A percentile compares a stretch with the other conserved stretches of the same genome.
phyloP scores from a whole-genome alignment of 306 rosid genomes.

The Prunus mira region DNA sequence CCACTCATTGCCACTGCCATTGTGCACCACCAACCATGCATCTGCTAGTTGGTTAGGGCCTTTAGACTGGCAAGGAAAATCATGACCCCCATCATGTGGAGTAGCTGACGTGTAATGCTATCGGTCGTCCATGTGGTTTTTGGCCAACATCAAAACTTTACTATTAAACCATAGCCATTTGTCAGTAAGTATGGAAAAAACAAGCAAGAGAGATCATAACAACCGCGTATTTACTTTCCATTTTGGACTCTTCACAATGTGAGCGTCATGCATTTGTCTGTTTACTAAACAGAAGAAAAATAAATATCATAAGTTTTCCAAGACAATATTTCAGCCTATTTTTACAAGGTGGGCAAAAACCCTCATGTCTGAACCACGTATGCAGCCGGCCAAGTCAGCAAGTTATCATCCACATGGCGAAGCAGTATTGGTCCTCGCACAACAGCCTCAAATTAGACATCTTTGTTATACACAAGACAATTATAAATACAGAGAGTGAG shows the following conservation, averaged over 20 bases:
- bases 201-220: conserved; percentile 23
- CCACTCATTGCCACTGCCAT: conserved; percentile 8
- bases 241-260: conserved; percentile 15
- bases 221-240: conserved; percentile 48
- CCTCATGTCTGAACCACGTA: conserved; percentile 47
- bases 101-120: conserved; percentile 26
- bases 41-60: not conserved
- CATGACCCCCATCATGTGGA: not conserved
- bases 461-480: conserved; percentile 31
- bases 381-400: conserved; percentile 39
- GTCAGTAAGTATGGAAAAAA: conserved; percentile 31
- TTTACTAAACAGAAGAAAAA: not conserved
- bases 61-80: conserved; percentile 11
- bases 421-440: conserved; percentile 36
- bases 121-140: conserved; percentile 28
- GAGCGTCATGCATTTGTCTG: conserved; percentile 39
- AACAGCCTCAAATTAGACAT: conserved; percentile 71
- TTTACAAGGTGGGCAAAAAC: conserved; percentile 48
- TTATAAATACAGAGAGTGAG: conserved; percentile 47
- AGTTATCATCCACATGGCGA: conserved; percentile 74
- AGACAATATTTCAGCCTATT: not conserved
- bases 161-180: conserved; percentile 51
- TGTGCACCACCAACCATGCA: conserved; percentile 1
- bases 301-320: conserved; percentile 16
- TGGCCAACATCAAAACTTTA: conserved; percentile 32